Conservation (phyloP, 139 green algal genomes). For the Desmodesmus armatus region DNA sequence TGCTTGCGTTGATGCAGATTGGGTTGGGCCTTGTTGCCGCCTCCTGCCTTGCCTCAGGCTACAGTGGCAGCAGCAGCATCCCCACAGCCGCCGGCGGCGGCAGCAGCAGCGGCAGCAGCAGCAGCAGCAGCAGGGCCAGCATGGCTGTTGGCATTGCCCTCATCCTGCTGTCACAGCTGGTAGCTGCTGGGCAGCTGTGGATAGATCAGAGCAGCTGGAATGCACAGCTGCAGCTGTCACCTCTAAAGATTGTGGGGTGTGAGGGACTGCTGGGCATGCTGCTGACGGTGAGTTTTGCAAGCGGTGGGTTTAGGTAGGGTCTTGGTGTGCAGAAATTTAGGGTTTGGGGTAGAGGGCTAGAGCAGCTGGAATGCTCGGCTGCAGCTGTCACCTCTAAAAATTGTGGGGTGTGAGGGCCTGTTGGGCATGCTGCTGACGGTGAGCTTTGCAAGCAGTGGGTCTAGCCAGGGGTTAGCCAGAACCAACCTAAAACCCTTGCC, state of each 20-base stretch:
- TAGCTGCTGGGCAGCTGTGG: constrained; percentile 40
- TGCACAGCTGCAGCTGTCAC: constrained; percentile 21
- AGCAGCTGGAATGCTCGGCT: neutral
- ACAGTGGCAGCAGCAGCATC: neutral
- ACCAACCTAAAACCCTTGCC: too few relatives aligned
- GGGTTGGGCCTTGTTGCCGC: constrained; percentile 8
- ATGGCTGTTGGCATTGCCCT: constrained; percentile 40
- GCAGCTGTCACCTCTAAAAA: constrained; percentile 21
- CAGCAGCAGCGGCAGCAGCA: neutral
- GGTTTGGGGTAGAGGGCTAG: constrained; percentile 3
- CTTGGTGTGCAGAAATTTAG: too few relatives aligned
- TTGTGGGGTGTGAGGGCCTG: constrained; percentile 18
- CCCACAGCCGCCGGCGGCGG: too few relatives aligned
- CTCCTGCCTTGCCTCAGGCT: constrained; percentile 10
- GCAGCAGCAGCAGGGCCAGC: neutral
- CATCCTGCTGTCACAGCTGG: constrained; percentile 12
- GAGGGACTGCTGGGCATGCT: constrained; percentile 26
- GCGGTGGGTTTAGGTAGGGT: too few relatives aligned
- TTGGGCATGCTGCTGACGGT: constrained; percentile 4
- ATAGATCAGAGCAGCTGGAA: neutral
- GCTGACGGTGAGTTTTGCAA: constrained; percentile 18
- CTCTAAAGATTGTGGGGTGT: constrained; percentile 35
- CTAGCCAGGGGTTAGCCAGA: too few relatives aligned
- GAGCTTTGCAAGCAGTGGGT: too few relatives aligned
- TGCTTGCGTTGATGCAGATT: too few relatives aligned